Evolutionary conservation across 2,329 filamentous ascomycete genomes (phyloP), one percentile per base, ranked within the genome.

Genomic region (Aspergillus sp.): DNA sequence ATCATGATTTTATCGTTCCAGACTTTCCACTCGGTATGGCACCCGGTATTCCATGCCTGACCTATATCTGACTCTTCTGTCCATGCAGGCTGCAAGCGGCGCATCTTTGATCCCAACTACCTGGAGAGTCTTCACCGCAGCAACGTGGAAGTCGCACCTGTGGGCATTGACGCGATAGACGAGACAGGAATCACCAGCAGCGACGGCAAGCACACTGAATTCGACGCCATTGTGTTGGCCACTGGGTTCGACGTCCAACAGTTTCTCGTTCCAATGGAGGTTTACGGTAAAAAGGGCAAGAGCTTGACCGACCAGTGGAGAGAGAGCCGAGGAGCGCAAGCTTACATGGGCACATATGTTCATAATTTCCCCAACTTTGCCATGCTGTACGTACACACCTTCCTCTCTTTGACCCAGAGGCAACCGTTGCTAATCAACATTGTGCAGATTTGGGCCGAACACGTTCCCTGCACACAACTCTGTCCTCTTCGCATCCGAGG

Each of bases 201-300:
- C 3, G 60, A 62, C 53, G 66, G 68, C 7, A 22, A 57, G 11
- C 31, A 57, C 4, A 51, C 49, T 17, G 62, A 69, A 5, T 64
- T 75, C 53, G 75, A 77, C 55, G 65, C 68, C 8, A 76, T 78
- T 45, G 66, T 77, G 17, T 64, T 77, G 13, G 72, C 70, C 6
- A 77, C 74, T 3, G 75, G 76, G 6, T 79, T 77, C 62, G 59
- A 77, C 49, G 72, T 77, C 23, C 60, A 67, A 22, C 56, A 76
- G 51, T 79, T 77, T 53, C 64, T 79, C 6, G 65, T 69, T 9
- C 74, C 75, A 0, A 73, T 78, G 65, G 59, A 71, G 22, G 62
- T 78, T 11, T 60, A 66, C 25, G 76, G 77, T 15, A 49, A 46
- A 9, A 31, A 61, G 28, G 71, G 71, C 3, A 49, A 58, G 34